phyloP scores from a whole-genome alignment of 2,329 filamentous ascomycete species.

The Colletotrichum tropicicola region DNA sequence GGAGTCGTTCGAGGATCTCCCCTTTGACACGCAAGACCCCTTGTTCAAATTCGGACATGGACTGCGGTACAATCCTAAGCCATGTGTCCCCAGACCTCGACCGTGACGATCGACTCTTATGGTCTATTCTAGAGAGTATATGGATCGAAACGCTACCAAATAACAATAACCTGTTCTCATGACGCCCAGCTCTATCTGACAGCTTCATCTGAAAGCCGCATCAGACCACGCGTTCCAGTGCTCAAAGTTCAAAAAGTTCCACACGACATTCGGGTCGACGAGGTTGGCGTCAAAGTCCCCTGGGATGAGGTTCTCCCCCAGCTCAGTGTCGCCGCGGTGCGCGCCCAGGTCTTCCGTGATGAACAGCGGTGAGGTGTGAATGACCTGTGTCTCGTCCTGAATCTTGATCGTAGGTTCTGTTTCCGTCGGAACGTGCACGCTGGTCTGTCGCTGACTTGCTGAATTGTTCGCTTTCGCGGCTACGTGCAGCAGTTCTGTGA shows the following conservation, averaged over 20 bases:
- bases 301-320: slow-evolving; percentile 17
- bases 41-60: slow-evolving; percentile 40
- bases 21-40: slow-evolving; percentile 36
- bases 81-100: background rate
- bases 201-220: slow-evolving; percentile 8
- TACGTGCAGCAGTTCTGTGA: slow-evolving; percentile 16
- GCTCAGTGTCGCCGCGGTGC: background rate
- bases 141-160: too few species aligned
- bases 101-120: too few species aligned
- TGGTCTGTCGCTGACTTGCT: background rate
- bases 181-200: background rate
- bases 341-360: background rate
- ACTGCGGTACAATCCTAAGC: background rate
- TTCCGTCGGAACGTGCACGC: background rate
- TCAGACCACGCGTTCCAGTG: slow-evolving; percentile 29
- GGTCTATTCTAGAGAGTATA: too few species aligned
- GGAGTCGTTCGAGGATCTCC: slow-evolving; percentile 36
- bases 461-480: background rate
- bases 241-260: slow-evolving; percentile 30
- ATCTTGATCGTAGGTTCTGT: background rate
- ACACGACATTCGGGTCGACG: slow-evolving; percentile 27
- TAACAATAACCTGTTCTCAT: background rate
- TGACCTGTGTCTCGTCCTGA: background rate
- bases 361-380: background rate
- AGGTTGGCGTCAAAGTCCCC: slow-evolving; percentile 23